phyloP scores from a whole-genome alignment of 108 stramenopile genomes.

The Conticribra weissflogii region DNA sequence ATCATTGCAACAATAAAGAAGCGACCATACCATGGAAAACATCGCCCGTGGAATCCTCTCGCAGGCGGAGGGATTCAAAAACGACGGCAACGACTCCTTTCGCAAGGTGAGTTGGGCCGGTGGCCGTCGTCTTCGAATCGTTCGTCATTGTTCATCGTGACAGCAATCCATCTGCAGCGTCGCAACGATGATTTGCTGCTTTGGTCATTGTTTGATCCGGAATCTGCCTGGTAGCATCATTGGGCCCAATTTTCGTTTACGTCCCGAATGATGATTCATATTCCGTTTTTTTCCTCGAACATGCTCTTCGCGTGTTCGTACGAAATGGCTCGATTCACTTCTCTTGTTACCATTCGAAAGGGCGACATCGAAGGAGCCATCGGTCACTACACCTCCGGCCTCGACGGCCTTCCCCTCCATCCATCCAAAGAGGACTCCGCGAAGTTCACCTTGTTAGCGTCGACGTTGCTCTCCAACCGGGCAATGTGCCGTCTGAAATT shows the following conservation, averaged over 20 bases:
- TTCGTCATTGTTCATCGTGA: background rate
- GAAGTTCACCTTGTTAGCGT: constrained; percentile 15
- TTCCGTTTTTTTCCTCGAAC: background rate
- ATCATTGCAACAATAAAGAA: too few species aligned
- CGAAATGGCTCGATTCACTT: background rate
- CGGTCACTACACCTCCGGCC: constrained; percentile 51
- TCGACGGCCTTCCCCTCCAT: constrained; percentile 45
- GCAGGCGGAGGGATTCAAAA: constrained; percentile 50
- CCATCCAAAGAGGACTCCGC: background rate
- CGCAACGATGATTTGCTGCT: background rate
- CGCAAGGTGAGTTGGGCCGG: constrained; percentile 45
- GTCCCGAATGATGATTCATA: too few species aligned
- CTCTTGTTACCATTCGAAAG: constrained; percentile 6
- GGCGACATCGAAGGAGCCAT: constrained; percentile 52
- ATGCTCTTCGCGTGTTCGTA: too few species aligned
- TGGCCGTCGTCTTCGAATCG: too few species aligned
- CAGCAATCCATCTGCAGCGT: background rate
- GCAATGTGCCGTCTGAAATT: constrained; percentile 75
- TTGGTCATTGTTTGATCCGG: too few species aligned
- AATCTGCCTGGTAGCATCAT: too few species aligned
- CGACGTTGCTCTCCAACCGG: constrained; percentile 74
- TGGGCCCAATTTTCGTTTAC: too few species aligned
- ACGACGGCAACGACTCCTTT: constrained; percentile 74
- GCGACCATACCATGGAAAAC: too few species aligned
- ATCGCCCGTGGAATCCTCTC: background rate